Evolutionary conservation across 352 stramenopile genomes (phyloP).

Genomic region (Phytopythium vexans): DNA sequence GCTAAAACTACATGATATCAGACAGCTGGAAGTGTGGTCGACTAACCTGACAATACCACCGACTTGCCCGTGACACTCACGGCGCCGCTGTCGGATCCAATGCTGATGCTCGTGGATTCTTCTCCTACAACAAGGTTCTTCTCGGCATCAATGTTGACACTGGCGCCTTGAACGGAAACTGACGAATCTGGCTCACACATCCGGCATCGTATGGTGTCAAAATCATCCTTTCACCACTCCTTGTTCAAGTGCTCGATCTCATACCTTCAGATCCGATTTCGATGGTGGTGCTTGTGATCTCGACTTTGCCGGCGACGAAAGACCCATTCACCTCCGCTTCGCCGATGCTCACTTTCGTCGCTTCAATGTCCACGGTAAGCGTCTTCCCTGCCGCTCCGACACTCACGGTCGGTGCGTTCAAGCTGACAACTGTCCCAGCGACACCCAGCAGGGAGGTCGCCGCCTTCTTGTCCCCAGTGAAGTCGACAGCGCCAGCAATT

Average conservation of each 20-base stretch:
- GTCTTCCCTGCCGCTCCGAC: conserved; percentile 26
- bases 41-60: no score
- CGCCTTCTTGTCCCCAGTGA: conserved; percentile 22
- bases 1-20: no score
- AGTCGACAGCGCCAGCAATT: conserved; percentile 24
- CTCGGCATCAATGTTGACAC: conserved; percentile 16
- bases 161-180: conserved; percentile 22
- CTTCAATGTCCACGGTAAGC: conserved; percentile 21
- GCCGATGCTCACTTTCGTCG: conserved; percentile 25
- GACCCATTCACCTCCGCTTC: conserved; percentile 25
- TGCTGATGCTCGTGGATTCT: conserved; percentile 10
- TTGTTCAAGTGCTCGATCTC: conserved; percentile 7
- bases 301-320: conserved; percentile 11
- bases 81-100: conserved; percentile 13
- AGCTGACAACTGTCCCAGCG: conserved; percentile 16
- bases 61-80: no score
- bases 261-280: conserved; percentile 31
- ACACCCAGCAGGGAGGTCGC: conserved; percentile 14
- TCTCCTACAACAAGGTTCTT: conserved; percentile 19
- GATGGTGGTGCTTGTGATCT: conserved; percentile 27
- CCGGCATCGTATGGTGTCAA: background rate
- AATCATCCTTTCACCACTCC: conserved; percentile 3
- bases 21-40: no score
- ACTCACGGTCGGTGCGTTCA: conserved; percentile 20
- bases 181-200: conserved; percentile 14